Percentiles rank a stretch among this genome's conserved stretches.
phyloP scores from a whole-genome alignment of 345 rosid species.

The Euphorbia lathyris region DNA sequence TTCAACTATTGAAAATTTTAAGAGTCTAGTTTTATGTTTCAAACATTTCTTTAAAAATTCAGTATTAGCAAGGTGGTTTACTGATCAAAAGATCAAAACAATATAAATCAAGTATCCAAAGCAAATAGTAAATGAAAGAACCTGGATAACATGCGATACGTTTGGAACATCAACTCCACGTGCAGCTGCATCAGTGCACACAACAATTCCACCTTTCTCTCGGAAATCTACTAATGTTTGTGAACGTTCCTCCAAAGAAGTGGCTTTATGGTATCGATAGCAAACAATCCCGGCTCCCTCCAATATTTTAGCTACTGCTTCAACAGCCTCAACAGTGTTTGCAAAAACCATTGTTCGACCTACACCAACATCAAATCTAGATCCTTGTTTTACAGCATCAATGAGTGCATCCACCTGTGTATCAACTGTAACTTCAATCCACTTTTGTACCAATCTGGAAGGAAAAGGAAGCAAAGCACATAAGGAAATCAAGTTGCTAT shows the following conservation, averaged over 20 bases:
- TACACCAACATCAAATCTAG: conserved; percentile 23
- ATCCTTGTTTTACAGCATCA: conserved; percentile 59
- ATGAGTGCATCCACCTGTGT: conserved; percentile 86
- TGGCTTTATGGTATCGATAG: conserved; percentile 77
- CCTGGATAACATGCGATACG: conserved; percentile 93
- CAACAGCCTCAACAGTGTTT: conserved; percentile 86
- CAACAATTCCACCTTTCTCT: conserved; percentile 80
- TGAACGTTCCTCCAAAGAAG: conserved; percentile 76
- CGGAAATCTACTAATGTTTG: conserved; percentile 55
- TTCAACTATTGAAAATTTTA: not conserved
- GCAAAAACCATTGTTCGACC: conserved; percentile 92
- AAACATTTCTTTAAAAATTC: not conserved
- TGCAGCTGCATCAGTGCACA: conserved; percentile 98
- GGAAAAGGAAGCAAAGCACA: conserved; percentile 19
- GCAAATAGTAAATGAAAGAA: conserved; percentile 23
- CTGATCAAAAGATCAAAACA: not conserved
- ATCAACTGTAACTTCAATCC: conserved; percentile 81
- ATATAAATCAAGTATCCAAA: not conserved
- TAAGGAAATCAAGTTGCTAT: not conserved
- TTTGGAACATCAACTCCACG: conserved; percentile 96
- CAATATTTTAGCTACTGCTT: conserved; percentile 75
- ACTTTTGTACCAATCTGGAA: conserved; percentile 71
- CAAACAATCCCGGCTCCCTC: conserved; percentile 74
- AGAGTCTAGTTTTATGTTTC: not conserved
- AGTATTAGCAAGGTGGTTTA: conserved; percentile 1